phyloP scores from a whole-genome alignment of 2,329 filamentous ascomycete species.

The Diaporthe ilicicola region DNA sequence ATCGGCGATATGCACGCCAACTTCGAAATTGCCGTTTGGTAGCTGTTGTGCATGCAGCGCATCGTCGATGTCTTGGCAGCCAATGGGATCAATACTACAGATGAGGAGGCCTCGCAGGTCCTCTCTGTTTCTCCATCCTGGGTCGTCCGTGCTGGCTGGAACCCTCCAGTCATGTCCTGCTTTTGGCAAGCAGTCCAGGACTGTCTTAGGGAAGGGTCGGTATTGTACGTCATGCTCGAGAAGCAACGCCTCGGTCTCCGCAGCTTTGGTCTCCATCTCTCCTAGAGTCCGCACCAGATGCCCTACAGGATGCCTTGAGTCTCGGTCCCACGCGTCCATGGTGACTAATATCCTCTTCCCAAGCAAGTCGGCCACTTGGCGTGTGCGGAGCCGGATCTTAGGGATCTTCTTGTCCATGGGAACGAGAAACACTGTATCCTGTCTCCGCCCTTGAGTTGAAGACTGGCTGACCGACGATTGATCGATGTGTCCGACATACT shows the following conservation, averaged over 20 bases:
- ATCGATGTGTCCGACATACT: conserved; percentile 97
- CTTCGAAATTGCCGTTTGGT: conserved; percentile 93
- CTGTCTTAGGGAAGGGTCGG: conserved; percentile 93
- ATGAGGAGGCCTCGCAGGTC: conserved; percentile 88
- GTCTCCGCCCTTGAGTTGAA: conserved; percentile 79
- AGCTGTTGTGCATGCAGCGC: conserved; percentile 87
- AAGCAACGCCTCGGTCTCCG: conserved; percentile 93
- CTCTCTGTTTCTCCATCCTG: conserved; percentile 84
- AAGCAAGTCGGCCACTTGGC: conserved; percentile 87
- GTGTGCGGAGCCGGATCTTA: conserved; percentile 91
- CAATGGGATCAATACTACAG: conserved; percentile 96
- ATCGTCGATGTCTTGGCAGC: conserved; percentile 98
- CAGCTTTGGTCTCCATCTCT: conserved; percentile 95
- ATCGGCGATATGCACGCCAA: conserved; percentile 98
- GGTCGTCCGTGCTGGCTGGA: conserved; percentile 78
- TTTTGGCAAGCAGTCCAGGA: conserved; percentile 88
- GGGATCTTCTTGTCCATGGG: conserved; percentile 99
- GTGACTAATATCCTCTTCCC: conserved; percentile 93
- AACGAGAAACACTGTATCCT: conserved; percentile 92
- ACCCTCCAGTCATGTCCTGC: conserved; percentile 97
- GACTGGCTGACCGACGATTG: conserved; percentile 80
- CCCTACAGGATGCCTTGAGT: conserved; percentile 90
- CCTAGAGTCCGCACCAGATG: conserved; percentile 94
- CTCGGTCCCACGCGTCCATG: conserved; percentile 94
- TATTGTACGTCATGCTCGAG: conserved; percentile 98